These are phyloP conservation scores for Lachancea thermotolerans DNA, from an alignment of 805 yeast genomes.

Conservation along the genomic window DNA sequence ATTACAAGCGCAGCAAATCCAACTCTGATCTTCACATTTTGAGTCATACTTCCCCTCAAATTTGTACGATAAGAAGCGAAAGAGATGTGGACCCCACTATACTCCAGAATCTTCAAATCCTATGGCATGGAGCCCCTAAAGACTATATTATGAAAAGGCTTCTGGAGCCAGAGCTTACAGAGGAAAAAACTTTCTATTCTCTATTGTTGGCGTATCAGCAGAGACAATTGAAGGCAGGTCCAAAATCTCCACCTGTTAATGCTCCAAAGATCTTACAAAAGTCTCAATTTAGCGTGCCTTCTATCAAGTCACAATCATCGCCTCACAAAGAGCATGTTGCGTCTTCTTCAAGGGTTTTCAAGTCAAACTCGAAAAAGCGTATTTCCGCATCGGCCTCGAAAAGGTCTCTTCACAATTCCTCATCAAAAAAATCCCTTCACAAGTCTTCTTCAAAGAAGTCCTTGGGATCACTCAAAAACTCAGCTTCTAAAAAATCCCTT, in stretches of 20 bases:
- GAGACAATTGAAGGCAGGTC: constrained; percentile 39
- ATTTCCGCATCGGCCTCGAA: constrained; percentile 9
- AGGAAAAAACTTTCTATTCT: constrained; percentile 78
- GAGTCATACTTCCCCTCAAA: constrained; percentile 11
- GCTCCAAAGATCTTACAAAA: constrained; percentile 27
- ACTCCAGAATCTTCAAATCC: constrained; percentile 62
- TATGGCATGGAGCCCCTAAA: constrained; percentile 73
- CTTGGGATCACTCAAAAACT: constrained; percentile 3
- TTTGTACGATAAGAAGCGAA: constrained; percentile 20
- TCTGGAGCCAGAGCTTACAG: constrained; percentile 48
- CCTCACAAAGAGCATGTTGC: constrained; percentile 19
- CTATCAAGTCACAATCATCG: constrained; percentile 12
- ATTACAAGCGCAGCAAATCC: constrained; percentile 24
- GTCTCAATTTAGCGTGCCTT: constrained; percentile 27
- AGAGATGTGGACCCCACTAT: constrained; percentile 68
- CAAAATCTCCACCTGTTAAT: background rate
- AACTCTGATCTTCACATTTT: constrained; percentile 24
- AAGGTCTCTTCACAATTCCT: constrained; percentile 9
- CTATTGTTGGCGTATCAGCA: constrained; percentile 68
- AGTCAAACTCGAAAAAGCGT: constrained; percentile 17
- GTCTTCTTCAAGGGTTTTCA: constrained; percentile 25
- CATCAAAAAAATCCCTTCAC: constrained; percentile 13
- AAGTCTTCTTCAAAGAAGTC: constrained; percentile 13
- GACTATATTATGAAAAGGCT: constrained; percentile 50
- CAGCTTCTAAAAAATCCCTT: constrained; percentile 18